These are phyloP conservation scores for Anacardium occidentale DNA, from an alignment of 345 rosid species.

Conservation along the genomic window DNA sequence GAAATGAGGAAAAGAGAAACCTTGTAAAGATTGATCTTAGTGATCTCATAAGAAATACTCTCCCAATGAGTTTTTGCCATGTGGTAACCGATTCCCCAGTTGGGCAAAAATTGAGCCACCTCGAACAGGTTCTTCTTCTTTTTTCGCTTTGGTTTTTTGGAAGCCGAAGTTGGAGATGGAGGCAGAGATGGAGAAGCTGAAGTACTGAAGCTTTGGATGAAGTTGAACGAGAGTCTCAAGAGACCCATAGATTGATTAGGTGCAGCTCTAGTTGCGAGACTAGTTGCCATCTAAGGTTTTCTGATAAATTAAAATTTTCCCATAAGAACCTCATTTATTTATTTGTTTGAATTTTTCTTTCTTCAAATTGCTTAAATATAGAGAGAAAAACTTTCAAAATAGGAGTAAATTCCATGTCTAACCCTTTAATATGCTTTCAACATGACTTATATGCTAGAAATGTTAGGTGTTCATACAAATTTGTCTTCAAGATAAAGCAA, in stretches of 20 bases:
- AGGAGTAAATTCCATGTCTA: too few species aligned
- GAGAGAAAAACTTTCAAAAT: too few species aligned
- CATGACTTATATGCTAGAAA: too few species aligned
- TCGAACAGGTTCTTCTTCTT: constrained; percentile 97
- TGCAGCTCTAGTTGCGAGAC: constrained; percentile 36
- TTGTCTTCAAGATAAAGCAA: too few species aligned
- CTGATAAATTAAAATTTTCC: too few species aligned
- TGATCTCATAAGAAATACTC: constrained; percentile 83
- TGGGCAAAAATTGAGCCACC: constrained; percentile 87
- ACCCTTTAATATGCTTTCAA: too few species aligned
- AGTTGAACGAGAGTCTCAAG: constrained; percentile 43
- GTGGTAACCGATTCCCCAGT: constrained; percentile 92
- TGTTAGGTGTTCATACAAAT: too few species aligned
- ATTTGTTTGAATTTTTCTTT: too few species aligned
- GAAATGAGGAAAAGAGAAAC: constrained; percentile 25
- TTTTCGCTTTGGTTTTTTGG: constrained; percentile 48
- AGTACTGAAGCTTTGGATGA: constrained; percentile 48
- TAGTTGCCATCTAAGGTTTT: constrained; percentile 52
- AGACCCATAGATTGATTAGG: constrained; percentile 26
- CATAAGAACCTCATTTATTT: too few species aligned
- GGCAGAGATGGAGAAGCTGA: constrained; percentile 22
- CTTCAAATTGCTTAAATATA: too few species aligned
- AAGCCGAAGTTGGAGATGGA: constrained; percentile 32
- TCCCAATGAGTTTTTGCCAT: constrained; percentile 95
- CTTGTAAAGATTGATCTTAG: constrained; percentile 94